Percentiles rank a stretch among this genome's conserved stretches.
These are phyloP conservation scores for Cenococcum geophilum DNA, from an alignment of 495 filamentous ascomycete species.

Conservation along the genomic window DNA sequence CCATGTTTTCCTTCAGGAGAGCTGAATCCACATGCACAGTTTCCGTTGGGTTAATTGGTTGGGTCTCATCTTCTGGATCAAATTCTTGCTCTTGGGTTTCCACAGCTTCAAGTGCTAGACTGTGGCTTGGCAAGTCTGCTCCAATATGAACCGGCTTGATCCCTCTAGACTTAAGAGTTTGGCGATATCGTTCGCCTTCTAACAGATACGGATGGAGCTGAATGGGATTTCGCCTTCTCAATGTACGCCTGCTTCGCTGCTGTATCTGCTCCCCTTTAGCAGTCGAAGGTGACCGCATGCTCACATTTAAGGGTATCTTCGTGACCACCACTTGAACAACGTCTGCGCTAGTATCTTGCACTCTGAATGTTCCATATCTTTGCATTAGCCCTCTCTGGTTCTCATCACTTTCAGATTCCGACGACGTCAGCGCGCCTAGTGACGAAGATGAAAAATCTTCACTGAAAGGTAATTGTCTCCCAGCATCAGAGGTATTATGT, in stretches of 20 bases:
- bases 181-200: constrained; percentile 34
- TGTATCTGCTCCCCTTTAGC: background rate
- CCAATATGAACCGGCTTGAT: constrained; percentile 27
- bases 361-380: background rate
- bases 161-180: constrained; percentile 32
- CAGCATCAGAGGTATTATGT: background rate
- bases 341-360: background rate
- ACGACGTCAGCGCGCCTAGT: background rate
- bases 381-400: background rate
- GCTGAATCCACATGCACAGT: background rate
- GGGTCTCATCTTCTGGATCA: constrained; percentile 7
- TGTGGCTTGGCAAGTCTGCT: constrained; percentile 7
- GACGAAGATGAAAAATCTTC: background rate
- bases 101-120: background rate
- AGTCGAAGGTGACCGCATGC: background rate
- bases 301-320: background rate
- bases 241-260: constrained; percentile 12
- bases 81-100: constrained; percentile 27
- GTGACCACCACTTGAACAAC: background rate
- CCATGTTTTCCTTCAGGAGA: background rate
- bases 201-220: constrained; percentile 40
- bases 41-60: constrained; percentile 7
- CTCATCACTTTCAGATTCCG: background rate
- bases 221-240: constrained; percentile 34
- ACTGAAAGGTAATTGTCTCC: too few relatives aligned